Evolutionary conservation across 176 grass and related monocot species (phyloP), one percentile per base, ranked within the genome.

Genomic region (Ampelocalamus luodianensis): DNA sequence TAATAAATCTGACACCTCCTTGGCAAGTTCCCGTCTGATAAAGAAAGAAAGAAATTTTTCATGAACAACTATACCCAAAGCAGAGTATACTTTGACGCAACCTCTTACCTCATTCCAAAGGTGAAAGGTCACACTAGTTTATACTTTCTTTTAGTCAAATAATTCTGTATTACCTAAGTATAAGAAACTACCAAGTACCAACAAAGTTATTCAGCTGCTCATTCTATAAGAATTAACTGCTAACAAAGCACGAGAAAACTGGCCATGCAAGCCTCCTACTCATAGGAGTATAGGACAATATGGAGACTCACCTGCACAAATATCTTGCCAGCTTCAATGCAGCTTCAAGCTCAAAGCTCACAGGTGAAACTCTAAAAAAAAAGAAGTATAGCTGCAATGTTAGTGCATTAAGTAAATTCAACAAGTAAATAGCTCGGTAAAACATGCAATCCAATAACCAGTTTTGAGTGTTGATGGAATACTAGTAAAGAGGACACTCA

Each of bases 301-400:
- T 22, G 32, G 64, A 71, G 62, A 67, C 79, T 87, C 65, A 96
- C 96, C 93, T 77, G 87, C 96, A 99, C 65, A 99, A 81, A 71
- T 96, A 99, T 92, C 96, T 96, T 78, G 93, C 93, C 76, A 99
- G 68, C 90, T 94, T 99, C 91, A 99, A 87, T 68, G 96, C 85
- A 71, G 96, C 96, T 85, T 99, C 96, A 84, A 99, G 93, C 82
- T 96, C 96, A 94, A 99, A 99, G 82, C 96, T 99, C 90, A 99
- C 90, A 74, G 96, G 94, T 85, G 96, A 99, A 91, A 99, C 96
- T 90, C 96, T 99, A 88, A 36, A 86, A 36, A 84, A 59, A 49
- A 74, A 63, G 63, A 54, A 87, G 24, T 65, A 68, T 12, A 65
- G 65, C 8, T 79, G 40, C 22, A 68, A 48, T 83, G 32, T 87